Percentiles rank a stretch among this genome's conserved stretches.
These are phyloP conservation scores for Hevea brasiliensis DNA, from an alignment of 345 rosid species.

Conservation along the genomic window DNA sequence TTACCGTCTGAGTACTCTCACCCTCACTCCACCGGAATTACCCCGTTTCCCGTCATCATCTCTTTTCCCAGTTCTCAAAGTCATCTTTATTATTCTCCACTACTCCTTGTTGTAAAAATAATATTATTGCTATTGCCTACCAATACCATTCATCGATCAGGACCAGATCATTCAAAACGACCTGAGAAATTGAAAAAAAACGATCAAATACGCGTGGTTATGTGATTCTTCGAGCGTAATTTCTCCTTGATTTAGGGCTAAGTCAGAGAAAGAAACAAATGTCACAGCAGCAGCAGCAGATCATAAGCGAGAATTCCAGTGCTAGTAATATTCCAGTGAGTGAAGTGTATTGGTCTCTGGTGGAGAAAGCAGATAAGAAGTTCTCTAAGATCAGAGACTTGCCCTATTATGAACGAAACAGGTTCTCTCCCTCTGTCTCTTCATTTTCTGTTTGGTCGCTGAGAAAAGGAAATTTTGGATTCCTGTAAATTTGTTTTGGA, in stretches of 20 bases:
- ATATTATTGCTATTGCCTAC: neutral
- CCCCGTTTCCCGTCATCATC: conserved; percentile 6
- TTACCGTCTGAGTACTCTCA: neutral
- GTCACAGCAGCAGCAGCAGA: conserved; percentile 40
- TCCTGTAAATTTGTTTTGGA: neutral
- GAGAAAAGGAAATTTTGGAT: conserved; percentile 8
- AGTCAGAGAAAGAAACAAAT: conserved; percentile 23
- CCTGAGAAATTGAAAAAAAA: neutral
- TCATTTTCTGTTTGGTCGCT: neutral
- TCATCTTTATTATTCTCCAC: neutral
- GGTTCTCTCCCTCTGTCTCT: conserved; percentile 38
- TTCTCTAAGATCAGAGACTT: conserved; percentile 97
- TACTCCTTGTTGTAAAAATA: too few species aligned
- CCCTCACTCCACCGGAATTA: neutral
- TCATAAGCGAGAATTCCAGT: neutral
- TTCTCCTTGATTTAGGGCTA: neutral
- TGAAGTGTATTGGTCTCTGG: conserved; percentile 91
- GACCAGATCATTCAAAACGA: neutral
- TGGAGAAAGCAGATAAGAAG: conserved; percentile 92
- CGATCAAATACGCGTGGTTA: neutral
- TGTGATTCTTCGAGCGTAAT: neutral
- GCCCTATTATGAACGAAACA: conserved; percentile 89
- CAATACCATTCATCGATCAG: neutral
- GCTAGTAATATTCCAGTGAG: conserved; percentile 56
- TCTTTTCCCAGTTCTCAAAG: neutral